Conservation (phyloP, 2,329 filamentous ascomycete species). For the Cladosporium oxysporum region DNA sequence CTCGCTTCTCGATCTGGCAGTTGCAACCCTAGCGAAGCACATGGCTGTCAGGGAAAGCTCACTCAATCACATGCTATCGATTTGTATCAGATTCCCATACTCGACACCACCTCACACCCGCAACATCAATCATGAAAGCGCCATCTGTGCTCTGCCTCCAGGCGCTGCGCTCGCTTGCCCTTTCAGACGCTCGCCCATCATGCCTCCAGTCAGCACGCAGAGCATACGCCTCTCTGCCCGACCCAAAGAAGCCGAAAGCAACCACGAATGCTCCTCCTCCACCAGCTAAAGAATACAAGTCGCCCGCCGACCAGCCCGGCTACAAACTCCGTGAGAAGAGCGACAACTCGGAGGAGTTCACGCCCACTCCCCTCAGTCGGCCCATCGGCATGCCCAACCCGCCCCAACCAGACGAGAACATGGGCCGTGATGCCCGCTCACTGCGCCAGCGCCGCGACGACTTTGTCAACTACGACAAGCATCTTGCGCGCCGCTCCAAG, state of each 20-base stretch:
- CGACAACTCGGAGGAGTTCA: slow-evolving; percentile 45
- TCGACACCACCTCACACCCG: neutral
- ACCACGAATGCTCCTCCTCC: slow-evolving; percentile 20
- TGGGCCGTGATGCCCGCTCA: slow-evolving; percentile 69
- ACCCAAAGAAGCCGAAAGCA: slow-evolving; percentile 25
- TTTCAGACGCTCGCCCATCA: slow-evolving; percentile 20
- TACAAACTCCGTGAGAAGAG: slow-evolving; percentile 28
- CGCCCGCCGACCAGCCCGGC: slow-evolving; percentile 20
- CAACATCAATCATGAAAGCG: slow-evolving; percentile 30
- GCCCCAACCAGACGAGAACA: slow-evolving; percentile 78
- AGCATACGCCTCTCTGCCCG: slow-evolving; percentile 29
- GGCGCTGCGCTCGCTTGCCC: slow-evolving; percentile 32
- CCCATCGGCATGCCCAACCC: slow-evolving; percentile 81
- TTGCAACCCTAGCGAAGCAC: neutral
- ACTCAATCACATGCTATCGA: neutral
- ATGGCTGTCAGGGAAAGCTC: neutral
- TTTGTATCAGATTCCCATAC: neutral
- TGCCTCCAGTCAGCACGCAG: slow-evolving; percentile 19
- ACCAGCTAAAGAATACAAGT: slow-evolving; percentile 19
- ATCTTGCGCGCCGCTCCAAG: slow-evolving; percentile 72
- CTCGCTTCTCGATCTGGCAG: neutral
- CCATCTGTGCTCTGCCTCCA: slow-evolving; percentile 34
- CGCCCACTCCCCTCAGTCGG: slow-evolving; percentile 59
- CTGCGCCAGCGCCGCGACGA: slow-evolving; percentile 72
- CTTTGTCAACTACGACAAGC: slow-evolving; percentile 82